Percentiles rank a stretch among this genome's conserved stretches.
These are phyloP conservation scores for Hymenoscyphus fructigenus DNA, from an alignment of 2,329 filamentous ascomycete species.

Conservation along the genomic window DNA sequence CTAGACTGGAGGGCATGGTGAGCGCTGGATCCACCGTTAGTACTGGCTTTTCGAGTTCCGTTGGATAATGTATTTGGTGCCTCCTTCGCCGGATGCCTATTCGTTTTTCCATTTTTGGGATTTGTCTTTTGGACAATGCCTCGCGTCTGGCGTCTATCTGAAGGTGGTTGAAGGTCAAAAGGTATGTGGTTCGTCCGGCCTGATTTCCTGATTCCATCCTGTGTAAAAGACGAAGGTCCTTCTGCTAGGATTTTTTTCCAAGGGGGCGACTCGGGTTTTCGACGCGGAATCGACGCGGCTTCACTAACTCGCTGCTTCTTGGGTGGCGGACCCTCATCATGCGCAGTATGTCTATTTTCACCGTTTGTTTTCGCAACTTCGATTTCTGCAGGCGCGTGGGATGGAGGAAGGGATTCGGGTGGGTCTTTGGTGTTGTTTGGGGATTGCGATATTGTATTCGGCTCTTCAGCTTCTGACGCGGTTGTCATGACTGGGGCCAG, in stretches of 20 bases:
- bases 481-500: conserved; percentile 37
- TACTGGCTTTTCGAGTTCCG: conserved; percentile 25
- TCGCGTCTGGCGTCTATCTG: conserved; percentile 53
- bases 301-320: conserved; percentile 66
- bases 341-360: conserved; percentile 30
- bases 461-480: conserved; percentile 36
- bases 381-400: conserved; percentile 29
- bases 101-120: conserved; percentile 29
- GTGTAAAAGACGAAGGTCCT: conserved; percentile 81
- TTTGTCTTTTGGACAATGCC: conserved; percentile 41
- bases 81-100: conserved; percentile 26
- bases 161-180: conserved; percentile 50
- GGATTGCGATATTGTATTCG: conserved; percentile 25
- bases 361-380: conserved; percentile 35
- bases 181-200: conserved; percentile 60
- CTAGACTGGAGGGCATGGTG: conserved; percentile 26
- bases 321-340: conserved; percentile 50
- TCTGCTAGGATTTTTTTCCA: conserved; percentile 88
- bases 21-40: conserved; percentile 19
- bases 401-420: conserved; percentile 19
- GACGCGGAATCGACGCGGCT: conserved; percentile 45
- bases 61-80: conserved; percentile 22
- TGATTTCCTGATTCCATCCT: conserved; percentile 68
- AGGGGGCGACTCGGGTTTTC: conserved; percentile 72
- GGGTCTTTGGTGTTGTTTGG: conserved; percentile 9